These are phyloP conservation scores for Xylaria bambusicola DNA, from an alignment of 495 filamentous ascomycete genomes.

Conservation along the genomic window DNA sequence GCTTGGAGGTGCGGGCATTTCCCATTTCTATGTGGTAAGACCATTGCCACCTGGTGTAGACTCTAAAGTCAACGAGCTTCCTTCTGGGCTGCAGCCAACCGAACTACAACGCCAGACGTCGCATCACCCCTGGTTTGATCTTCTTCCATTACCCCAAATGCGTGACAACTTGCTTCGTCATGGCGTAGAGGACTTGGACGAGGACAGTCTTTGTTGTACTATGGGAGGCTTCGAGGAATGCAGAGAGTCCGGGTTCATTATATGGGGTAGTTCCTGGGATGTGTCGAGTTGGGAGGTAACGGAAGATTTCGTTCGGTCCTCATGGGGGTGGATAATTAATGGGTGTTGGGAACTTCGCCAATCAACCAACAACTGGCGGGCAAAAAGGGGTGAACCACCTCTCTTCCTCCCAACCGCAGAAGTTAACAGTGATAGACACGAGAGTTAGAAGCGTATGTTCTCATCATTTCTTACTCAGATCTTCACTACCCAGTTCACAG, in stretches of 20 bases:
- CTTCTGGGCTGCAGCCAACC: conserved; percentile 16
- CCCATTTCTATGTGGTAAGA: background rate
- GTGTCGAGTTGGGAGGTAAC: conserved; percentile 27
- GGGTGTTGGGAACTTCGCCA: conserved; percentile 23
- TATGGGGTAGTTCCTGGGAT: conserved; percentile 32
- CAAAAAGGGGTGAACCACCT: conserved; percentile 22
- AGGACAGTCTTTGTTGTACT: background rate
- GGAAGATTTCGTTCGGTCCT: conserved; percentile 17
- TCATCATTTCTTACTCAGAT: no score
- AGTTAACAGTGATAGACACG: no score
- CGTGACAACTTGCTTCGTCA: conserved; percentile 26
- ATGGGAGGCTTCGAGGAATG: background rate
- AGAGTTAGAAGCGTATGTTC: no score
- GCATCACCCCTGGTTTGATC: conserved; percentile 31
- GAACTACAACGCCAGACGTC: conserved; percentile 19
- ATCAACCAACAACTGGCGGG: conserved; percentile 29
- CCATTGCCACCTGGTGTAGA: background rate
- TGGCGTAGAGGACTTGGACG: conserved; percentile 14
- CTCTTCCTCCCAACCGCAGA: conserved; percentile 1
- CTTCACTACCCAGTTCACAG: no score
- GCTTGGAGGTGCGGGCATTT: conserved; percentile 2
- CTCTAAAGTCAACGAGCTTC: background rate
- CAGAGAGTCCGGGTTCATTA: conserved; percentile 12
- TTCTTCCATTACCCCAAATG: conserved; percentile 25
- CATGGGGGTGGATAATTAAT: conserved; percentile 27